Conservation (phyloP, 139 green algal species). For the Haematococcus sp. region DNA sequence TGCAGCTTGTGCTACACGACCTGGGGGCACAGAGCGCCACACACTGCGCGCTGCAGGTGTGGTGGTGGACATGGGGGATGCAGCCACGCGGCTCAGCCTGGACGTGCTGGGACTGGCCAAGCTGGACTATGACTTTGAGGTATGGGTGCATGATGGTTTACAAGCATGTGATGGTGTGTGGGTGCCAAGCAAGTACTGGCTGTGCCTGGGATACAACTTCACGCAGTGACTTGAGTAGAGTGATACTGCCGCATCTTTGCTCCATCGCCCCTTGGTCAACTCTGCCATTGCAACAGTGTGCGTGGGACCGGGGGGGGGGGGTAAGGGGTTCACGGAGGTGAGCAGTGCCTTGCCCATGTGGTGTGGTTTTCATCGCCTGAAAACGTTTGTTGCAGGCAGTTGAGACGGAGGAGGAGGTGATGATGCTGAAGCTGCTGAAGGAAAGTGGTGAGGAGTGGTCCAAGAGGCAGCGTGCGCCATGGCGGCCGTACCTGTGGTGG, state of each 20-base stretch:
- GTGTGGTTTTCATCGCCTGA: too few species aligned
- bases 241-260: neutral
- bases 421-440: conserved; percentile 23
- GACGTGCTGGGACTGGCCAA: conserved; percentile 25
- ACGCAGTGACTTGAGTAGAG: neutral
- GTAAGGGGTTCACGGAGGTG: too few species aligned
- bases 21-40: too few species aligned
- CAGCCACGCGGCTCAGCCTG: conserved; percentile 13
- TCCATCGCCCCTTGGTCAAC: too few species aligned
- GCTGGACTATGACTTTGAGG: conserved; percentile 34
- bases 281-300: too few species aligned
- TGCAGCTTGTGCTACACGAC: too few species aligned
- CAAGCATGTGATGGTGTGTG: neutral
- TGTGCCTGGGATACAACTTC: neutral
- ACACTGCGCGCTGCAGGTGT: conserved; percentile 18
- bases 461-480: neutral
- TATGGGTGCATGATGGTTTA: conserved; percentile 5
- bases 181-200: neutral
- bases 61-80: conserved; percentile 15
- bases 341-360: too few species aligned
- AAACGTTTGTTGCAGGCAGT: conserved; percentile 16
- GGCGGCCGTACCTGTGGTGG: conserved; percentile 7
- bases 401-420: conserved; percentile 4
- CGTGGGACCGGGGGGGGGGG: too few species aligned
- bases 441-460: conserved; percentile 23